Conservation (phyloP, 169 alveolate species). For the Cryptosporidium ubiquitum region DNA sequence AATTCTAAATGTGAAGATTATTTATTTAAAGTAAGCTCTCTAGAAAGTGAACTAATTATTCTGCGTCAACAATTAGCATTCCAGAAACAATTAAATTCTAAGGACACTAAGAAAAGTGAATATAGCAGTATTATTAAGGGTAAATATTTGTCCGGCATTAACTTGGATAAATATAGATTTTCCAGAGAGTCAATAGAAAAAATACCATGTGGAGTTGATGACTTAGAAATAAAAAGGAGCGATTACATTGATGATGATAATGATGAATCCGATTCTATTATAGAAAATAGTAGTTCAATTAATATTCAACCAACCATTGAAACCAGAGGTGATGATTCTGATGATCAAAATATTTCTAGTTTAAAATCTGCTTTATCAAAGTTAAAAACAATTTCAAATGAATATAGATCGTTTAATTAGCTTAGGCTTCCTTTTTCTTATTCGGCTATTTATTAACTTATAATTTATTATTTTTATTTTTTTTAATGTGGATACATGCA, state of each 20-base stretch:
- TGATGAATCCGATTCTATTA: slow-evolving; percentile 1
- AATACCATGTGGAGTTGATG: neutral
- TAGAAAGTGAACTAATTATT: slow-evolving; percentile 57
- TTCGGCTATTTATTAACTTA: neutral
- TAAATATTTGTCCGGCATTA: neutral
- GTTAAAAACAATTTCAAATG: slow-evolving; percentile 40
- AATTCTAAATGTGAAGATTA: slow-evolving; percentile 50
- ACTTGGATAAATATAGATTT: neutral
- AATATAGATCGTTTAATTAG: slow-evolving; percentile 11
- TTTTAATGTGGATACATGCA: slow-evolving; percentile 46
- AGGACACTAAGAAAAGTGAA: slow-evolving; percentile 1
- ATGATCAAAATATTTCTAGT: slow-evolving; percentile 4
- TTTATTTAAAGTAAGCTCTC: slow-evolving; percentile 24
- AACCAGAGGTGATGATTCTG: slow-evolving; percentile 22
- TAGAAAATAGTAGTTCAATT: neutral
- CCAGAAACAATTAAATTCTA: slow-evolving; percentile 35
- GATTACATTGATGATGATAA: neutral
- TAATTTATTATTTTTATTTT: neutral
- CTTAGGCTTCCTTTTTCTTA: neutral
- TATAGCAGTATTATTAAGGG: neutral
- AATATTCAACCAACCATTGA: neutral
- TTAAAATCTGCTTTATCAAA: slow-evolving; percentile 44
- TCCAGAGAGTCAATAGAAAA: neutral
- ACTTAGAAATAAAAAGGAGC: neutral
- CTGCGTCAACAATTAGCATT: slow-evolving; percentile 66